Base-by-base conservation (phyloP, 1,284 basidiomycete genomes). In the Vanrija humicola region DNA sequence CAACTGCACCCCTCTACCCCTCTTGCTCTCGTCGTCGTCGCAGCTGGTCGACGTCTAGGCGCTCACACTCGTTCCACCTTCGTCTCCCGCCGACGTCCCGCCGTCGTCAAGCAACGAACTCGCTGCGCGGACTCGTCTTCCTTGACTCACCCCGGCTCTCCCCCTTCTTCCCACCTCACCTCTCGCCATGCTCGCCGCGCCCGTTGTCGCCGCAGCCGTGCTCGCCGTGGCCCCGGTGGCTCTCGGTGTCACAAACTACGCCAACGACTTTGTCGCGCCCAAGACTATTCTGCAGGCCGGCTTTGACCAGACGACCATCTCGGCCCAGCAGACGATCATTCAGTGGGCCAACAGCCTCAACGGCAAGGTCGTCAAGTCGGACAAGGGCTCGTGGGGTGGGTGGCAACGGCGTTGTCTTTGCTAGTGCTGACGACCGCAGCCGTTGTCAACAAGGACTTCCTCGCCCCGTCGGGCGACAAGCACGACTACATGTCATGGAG, bases 401-500 rank as follows among this genome's bases (percentile, higher is more conserved):
- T 48, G 26, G 18, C 21, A 2, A 8, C 46, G 12, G 12, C 18
- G 8, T 23, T 12, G 28, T 2, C 10, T 7, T 12, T 12, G 6
- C 7, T 12, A 0, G 8, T 16, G 29, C 54, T 50, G 44, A 55
- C 49, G 21, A 29, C 6, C 46, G 12, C 45, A 54, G 54, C 44
- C 42, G 58, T 60, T 3, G 51, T 49, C 38, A 51, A 44, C 45
- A 60, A 60, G 54, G 39, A 50, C 10, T 48, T 39, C 45, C 42
- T 54, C n/a, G 52, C 58, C 10, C 58, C 58, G 7, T 46, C 55
- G 2, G 52, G 52, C 39, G 58, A 60, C 52, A 43, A 34, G 6
- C 54, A 60, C 48, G 58, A 60, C 55, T 60, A 56, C 58, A 51
- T 56, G 54, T 51, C 48, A 1, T 56, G 54, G 58, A 53, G 44